phyloP scores from a whole-genome alignment of 257 asterid species.

The Nicotiana tabacum region DNA sequence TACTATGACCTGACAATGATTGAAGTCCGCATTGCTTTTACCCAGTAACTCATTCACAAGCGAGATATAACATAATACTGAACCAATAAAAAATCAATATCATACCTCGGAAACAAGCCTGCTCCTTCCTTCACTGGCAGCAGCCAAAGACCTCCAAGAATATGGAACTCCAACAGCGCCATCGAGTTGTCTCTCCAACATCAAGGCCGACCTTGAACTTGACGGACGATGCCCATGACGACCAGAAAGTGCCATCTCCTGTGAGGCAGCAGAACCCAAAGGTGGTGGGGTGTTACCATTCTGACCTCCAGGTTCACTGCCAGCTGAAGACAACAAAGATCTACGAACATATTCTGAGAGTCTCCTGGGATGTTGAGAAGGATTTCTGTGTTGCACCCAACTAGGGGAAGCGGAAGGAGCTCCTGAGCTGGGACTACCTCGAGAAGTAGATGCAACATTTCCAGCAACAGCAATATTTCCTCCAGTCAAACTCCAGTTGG shows the following conservation, averaged over 20 bases:
- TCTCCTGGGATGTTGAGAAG: constrained; percentile 59
- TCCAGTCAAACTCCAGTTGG: constrained; percentile 44
- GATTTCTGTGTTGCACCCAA: constrained; percentile 48
- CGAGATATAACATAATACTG: not conserved
- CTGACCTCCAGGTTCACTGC: constrained; percentile 49
- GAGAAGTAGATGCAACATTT: constrained; percentile 45
- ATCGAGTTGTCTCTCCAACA: constrained; percentile 72
- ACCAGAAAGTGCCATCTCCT: constrained; percentile 40
- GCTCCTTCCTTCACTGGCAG: constrained; percentile 72
- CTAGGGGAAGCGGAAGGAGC: constrained; percentile 41
- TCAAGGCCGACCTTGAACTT: constrained; percentile 51
- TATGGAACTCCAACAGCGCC: constrained; percentile 57
- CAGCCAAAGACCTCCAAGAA: constrained; percentile 50
- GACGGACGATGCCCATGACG: constrained; percentile 42
- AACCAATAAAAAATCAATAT: not conserved
- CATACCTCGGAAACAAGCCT: constrained; percentile 80
- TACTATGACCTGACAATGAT: not conserved
- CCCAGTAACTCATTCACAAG: no score
- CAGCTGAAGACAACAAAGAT: constrained; percentile 51
- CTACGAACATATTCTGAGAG: constrained; percentile 67
- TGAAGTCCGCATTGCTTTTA: not conserved
- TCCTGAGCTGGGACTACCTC: constrained; percentile 37
- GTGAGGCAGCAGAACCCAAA: constrained; percentile 37
- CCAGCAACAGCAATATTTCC: constrained; percentile 36
- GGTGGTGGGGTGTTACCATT: constrained; percentile 30